Conservation (phyloP, 177 flowering plant species). For the Vitis hybrid region DNA sequence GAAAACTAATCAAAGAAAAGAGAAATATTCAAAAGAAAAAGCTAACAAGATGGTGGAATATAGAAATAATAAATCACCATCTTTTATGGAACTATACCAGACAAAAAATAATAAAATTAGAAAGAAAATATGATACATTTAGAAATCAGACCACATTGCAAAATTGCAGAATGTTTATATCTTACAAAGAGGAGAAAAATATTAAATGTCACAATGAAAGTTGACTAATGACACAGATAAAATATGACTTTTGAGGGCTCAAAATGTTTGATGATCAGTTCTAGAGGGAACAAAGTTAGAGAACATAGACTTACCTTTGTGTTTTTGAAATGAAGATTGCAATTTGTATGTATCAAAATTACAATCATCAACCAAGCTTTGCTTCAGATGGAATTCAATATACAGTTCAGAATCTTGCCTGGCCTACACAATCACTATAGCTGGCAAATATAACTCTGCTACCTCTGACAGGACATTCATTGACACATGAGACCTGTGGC, state of each 20-base stretch:
- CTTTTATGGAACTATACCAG: not conserved
- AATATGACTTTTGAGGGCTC: no score
- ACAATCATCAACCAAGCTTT: not conserved
- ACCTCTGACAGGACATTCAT: slow-evolving; percentile 42
- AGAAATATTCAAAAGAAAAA: no score
- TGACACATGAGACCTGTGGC: slow-evolving; percentile 57
- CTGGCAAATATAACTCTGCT: slow-evolving; percentile 42
- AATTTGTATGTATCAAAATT: not conserved
- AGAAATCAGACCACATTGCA: not conserved
- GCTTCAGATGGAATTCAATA: not conserved
- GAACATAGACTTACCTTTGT: no score
- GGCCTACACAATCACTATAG: slow-evolving; percentile 36
- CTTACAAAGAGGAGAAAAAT: no score
- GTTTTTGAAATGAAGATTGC: no score
- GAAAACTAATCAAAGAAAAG: no score
- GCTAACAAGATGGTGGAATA: no score
- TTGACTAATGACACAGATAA: no score
- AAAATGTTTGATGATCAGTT: no score
- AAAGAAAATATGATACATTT: not conserved
- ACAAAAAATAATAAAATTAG: not conserved
- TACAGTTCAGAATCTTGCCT: slow-evolving; percentile 31
- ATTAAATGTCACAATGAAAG: no score
- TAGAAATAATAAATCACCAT: not conserved
- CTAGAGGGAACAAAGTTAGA: not conserved
- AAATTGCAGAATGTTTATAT: not conserved